Evolutionary conservation across 176 grass and related monocot species (phyloP).

Genomic region (Oryza australiensis): DNA sequence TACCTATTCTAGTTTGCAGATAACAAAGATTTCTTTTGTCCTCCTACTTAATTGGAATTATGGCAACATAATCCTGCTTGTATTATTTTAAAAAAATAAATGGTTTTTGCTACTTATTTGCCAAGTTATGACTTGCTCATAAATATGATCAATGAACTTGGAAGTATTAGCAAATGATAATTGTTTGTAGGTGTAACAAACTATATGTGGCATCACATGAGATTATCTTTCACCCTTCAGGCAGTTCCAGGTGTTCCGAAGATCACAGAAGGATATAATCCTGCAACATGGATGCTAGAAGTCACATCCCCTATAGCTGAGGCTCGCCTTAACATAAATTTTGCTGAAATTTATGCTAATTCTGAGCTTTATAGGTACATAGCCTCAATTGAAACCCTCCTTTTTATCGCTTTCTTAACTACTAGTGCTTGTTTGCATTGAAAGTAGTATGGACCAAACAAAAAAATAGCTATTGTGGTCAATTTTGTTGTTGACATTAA

Average conservation of each 20-base stretch:
- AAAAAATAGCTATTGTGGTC: background rate
- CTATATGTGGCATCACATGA: background rate
- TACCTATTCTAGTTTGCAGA: background rate
- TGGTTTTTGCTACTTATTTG: background rate
- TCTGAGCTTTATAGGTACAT: conserved; percentile 69
- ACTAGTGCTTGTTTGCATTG: background rate
- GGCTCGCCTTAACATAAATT: conserved; percentile 60
- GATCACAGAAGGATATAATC: conserved; percentile 78
- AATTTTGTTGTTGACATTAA: background rate
- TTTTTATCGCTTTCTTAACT: background rate
- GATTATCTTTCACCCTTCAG: conserved; percentile 40
- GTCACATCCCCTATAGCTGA: conserved; percentile 62
- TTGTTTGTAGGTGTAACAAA: conserved; percentile 4
- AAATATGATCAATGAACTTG: background rate
- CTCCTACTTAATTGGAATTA: background rate
- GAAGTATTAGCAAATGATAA: background rate
- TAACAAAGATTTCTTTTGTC: background rate
- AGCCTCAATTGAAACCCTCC: background rate
- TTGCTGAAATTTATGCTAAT: conserved; percentile 78
- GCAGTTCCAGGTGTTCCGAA: conserved; percentile 73
- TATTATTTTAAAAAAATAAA: background rate
- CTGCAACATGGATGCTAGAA: conserved; percentile 94
- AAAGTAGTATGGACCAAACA: background rate
- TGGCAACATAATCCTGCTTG: background rate
- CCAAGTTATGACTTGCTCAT: background rate